Conservation (phyloP, 2,329 filamentous ascomycete genomes). For the Tympanopsis confertula region DNA sequence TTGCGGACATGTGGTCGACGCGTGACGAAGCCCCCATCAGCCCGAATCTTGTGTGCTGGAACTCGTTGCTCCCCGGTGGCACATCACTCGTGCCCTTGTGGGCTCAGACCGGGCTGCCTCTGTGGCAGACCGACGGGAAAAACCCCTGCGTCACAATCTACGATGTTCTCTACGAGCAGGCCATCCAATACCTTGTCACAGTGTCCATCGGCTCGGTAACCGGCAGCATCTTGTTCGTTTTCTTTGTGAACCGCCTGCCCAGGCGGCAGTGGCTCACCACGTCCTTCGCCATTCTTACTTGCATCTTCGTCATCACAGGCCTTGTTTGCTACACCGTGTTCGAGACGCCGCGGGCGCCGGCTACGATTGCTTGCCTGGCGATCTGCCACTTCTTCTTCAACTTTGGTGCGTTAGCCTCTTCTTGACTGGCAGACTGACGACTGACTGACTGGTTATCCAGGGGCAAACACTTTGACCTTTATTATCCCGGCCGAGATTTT, state of each 20-base stretch:
- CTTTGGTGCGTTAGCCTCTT: slow-evolving; percentile 26
- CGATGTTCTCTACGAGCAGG: slow-evolving; percentile 35
- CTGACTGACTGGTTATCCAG: slow-evolving; percentile 12
- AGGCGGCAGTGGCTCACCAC: slow-evolving; percentile 35
- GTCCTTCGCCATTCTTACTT: slow-evolving; percentile 32
- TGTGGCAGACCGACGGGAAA: slow-evolving; percentile 36
- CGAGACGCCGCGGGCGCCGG: slow-evolving; percentile 25
- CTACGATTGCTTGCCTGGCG: slow-evolving; percentile 35
- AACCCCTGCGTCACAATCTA: slow-evolving; percentile 39
- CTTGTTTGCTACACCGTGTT: slow-evolving; percentile 35
- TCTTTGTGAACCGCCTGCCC: slow-evolving; percentile 32
- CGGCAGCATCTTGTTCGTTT: slow-evolving; percentile 34
- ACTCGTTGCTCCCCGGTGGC: slow-evolving; percentile 27
- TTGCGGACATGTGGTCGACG: slow-evolving; percentile 30
- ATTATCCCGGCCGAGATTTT: slow-evolving; percentile 55
- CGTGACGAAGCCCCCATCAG: slow-evolving; percentile 18
- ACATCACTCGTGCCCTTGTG: slow-evolving; percentile 30
- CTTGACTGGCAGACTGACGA: slow-evolving; percentile 4
- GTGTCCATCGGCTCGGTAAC: slow-evolving; percentile 38
- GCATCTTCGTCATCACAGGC: slow-evolving; percentile 35
- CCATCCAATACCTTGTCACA: slow-evolving; percentile 38
- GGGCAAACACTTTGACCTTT: slow-evolving; percentile 51
- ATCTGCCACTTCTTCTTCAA: slow-evolving; percentile 43
- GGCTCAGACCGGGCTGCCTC: slow-evolving; percentile 24
- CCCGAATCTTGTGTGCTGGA: slow-evolving; percentile 30